Evolutionary conservation across 306 rosid species (phyloP).

Genomic region (Prunus padus): DNA sequence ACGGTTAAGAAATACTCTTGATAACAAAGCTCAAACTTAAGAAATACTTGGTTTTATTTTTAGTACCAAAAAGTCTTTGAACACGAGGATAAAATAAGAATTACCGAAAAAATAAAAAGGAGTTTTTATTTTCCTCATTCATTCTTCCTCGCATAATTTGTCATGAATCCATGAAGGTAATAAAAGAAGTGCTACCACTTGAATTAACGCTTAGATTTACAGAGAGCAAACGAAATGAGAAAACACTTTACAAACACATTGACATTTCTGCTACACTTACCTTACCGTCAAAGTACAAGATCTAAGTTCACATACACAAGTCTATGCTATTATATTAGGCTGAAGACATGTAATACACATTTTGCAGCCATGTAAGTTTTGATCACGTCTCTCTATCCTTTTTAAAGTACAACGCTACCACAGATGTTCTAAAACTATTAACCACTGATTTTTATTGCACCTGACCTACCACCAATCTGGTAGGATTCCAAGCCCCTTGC

Average conservation of each 20-base stretch:
- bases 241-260: constrained; percentile 37
- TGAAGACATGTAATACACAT: constrained; percentile 10
- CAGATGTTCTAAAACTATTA: constrained; percentile 38
- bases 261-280: constrained; percentile 38
- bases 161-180: no score
- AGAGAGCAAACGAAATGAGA: constrained; percentile 17
- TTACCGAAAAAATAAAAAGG: no score
- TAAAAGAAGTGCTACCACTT: no score
- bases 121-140: no score
- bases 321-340: constrained; percentile 34
- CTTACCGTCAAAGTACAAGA: constrained; percentile 27
- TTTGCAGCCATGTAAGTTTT: constrained; percentile 27
- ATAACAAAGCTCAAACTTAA: no score
- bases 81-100: background rate
- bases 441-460: constrained; percentile 36
- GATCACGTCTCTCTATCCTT: constrained; percentile 28
- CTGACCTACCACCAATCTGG: constrained; percentile 21
- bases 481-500: constrained; percentile 16
- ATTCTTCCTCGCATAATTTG: no score
- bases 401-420: constrained; percentile 46
- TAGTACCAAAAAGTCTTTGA: background rate
- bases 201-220: constrained; percentile 16
- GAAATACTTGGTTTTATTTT: background rate
- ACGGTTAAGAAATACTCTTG: no score
- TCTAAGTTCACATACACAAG: constrained; percentile 27